Evolutionary conservation across 805 yeast species (phyloP), one percentile per base, ranked within the genome.

Genomic region (Pichia ethanolica): DNA sequence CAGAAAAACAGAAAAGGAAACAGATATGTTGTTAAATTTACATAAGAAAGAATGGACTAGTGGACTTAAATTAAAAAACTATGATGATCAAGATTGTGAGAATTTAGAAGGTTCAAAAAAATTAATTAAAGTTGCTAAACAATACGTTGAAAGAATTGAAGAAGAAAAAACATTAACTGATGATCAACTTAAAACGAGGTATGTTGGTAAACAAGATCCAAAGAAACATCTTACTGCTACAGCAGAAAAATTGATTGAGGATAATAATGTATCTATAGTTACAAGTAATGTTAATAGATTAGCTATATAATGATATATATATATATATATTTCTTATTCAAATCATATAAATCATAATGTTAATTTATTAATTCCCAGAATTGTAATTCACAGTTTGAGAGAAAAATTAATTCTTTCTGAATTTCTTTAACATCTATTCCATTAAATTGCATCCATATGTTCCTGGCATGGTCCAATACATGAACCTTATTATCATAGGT

Each of bases 141-240:
- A 82, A 57, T 93, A 93, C 67, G 88, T 91, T 36, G 84, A 83
- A 64, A 80, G 98, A 64, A 90, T 95, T 46, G 78, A 84, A 58
- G 98, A 95, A 68, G 99, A 93, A 66, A 86, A 85, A 65, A 96
- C 87, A 56, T 73, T 93, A 57, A 73, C 81, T 42, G 95, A 86
- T 60, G 96, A 88, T 39, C 93, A 90, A 67, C 77, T 91, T 58
- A 89, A 88, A 68, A 91, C 97, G 7, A 82, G 99, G 65, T 95
- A 91, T 63, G 97, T 93, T 36, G 99, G 99, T 59, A 90, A 89
- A 66, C 97, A 91, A 70, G 99, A 93, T 68, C 99, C 99, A 39
- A 93, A 95, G 81, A 93, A 91, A 72, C 99, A 93, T 72, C 74
- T 93, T 60, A 78, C 84, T 44, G 97, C 88, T 55, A 86, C 95